These are phyloP conservation scores for Colletotrichum eremochloae DNA, from an alignment of 2,329 filamentous ascomycete genomes.

Conservation along the genomic window DNA sequence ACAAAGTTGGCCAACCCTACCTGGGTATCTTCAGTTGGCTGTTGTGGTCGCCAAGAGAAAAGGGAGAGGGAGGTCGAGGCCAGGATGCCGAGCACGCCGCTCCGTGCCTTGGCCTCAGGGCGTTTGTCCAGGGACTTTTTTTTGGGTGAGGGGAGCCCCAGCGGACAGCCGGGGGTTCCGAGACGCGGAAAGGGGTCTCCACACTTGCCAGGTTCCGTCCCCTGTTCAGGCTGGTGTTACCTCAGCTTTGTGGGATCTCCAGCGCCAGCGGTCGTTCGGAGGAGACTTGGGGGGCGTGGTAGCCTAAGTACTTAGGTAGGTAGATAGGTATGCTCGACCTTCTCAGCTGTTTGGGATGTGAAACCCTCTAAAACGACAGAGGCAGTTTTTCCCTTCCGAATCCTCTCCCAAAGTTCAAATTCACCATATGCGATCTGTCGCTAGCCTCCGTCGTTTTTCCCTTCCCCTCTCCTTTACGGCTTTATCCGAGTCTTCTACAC, in stretches of 20 bases:
- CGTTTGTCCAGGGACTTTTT: slow-evolving; percentile 27
- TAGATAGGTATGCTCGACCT: slow-evolving; percentile 7
- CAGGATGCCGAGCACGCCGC: slow-evolving; percentile 27
- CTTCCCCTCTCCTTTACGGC: slow-evolving; percentile 20
- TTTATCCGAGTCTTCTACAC: slow-evolving; percentile 14
- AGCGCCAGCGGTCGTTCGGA: slow-evolving; percentile 27
- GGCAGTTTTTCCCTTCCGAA: slow-evolving; percentile 25
- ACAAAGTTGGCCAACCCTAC: not conserved
- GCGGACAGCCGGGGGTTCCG: slow-evolving; percentile 31
- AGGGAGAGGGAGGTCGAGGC: not conserved
- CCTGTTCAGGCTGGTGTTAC: slow-evolving; percentile 19
- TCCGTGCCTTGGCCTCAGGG: slow-evolving; percentile 20
- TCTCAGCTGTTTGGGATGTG: slow-evolving; percentile 42
- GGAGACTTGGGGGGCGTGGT: slow-evolving; percentile 8
- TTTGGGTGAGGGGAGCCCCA: slow-evolving; percentile 18
- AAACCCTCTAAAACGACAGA: slow-evolving; percentile 41
- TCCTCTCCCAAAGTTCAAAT: slow-evolving; percentile 5
- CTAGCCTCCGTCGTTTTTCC: slow-evolving; percentile 5
- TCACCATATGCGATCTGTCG: slow-evolving; percentile 10
- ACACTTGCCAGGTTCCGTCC: slow-evolving; percentile 18
- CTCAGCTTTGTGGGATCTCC: slow-evolving; percentile 22
- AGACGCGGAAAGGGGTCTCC: slow-evolving; percentile 30
- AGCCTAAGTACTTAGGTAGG: not conserved
- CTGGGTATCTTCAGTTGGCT: not conserved
- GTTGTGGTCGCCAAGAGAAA: slow-evolving; percentile 14